phyloP scores from a whole-genome alignment of 129 eudicot genomes.

The Tagetes patula region DNA sequence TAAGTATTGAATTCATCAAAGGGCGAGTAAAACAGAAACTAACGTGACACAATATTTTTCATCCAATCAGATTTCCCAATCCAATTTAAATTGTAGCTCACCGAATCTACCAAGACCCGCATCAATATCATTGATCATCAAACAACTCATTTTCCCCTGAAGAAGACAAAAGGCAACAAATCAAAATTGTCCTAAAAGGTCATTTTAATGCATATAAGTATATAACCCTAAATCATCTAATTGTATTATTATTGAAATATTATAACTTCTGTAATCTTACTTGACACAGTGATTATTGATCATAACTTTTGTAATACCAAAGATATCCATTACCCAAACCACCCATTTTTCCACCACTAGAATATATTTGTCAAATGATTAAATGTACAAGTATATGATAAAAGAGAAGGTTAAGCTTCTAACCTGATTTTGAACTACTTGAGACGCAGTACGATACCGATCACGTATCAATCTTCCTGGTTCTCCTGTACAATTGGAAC shows the following conservation, averaged over 20 bases:
- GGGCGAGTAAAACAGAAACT: constrained; percentile 31
- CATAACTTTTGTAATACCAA: neutral
- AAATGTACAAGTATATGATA: constrained; percentile 1
- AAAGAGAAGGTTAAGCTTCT: constrained; percentile 46
- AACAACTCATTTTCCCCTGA: constrained; percentile 97
- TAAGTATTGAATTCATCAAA: constrained; percentile 18
- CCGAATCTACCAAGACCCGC: constrained; percentile 99
- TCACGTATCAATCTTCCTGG: constrained; percentile 97
- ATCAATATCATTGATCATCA: constrained; percentile 93
- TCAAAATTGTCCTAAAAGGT: neutral
- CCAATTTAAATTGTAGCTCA: constrained; percentile 53
- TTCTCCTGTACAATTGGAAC: constrained; percentile 56
- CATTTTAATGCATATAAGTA: neutral
- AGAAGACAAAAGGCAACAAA: constrained; percentile 23
- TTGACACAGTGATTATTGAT: neutral
- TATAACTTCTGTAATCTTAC: neutral
- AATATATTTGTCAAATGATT: neutral
- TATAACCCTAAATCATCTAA: neutral
- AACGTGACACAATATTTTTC: constrained; percentile 38
- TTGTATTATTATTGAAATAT: neutral
- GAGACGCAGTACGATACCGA: constrained; percentile 97
- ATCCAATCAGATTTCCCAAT: constrained; percentile 40
- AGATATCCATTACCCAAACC: neutral
- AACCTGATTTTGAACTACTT: constrained; percentile 94
- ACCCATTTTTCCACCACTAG: neutral